Evolutionary conservation across 768 basidiomycete genomes (phyloP).

Genomic region (Boletus subparvulus): DNA sequence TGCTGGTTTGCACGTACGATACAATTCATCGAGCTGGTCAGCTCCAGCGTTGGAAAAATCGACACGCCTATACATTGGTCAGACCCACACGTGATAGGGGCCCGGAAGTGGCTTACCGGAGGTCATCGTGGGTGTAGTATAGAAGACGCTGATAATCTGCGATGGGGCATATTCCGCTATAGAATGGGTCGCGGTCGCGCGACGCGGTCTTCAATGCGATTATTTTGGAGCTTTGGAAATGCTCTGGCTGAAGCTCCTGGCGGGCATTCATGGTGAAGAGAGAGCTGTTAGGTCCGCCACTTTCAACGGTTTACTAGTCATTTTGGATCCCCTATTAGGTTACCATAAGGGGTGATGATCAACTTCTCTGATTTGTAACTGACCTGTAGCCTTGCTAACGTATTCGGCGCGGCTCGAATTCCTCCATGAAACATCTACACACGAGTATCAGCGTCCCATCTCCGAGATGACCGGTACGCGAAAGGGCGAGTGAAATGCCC

Average conservation of each 20-base stretch:
- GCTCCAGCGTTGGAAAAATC: not conserved
- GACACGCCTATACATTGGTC: not conserved
- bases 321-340: not conserved
- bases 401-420: too few relatives aligned
- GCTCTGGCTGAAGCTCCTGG: not conserved
- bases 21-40: not conserved
- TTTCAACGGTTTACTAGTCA: not conserved
- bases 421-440: too few relatives aligned
- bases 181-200: not conserved
- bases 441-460: too few relatives aligned
- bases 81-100: not conserved
- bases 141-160: not conserved
- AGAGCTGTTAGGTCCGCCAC: not conserved
- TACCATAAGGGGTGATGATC: too few relatives aligned
- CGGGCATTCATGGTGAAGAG: not conserved
- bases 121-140: not conserved
- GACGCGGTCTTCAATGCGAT: not conserved
- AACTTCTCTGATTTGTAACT: too few relatives aligned
- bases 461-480: too few relatives aligned
- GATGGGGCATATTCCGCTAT: not conserved
- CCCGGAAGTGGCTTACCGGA: not conserved
- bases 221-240: not conserved
- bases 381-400: too few relatives aligned
- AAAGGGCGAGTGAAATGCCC: too few relatives aligned
- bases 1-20: constrained; percentile 9